Evolutionary conservation across 2,329 filamentous ascomycete genomes (phyloP), one percentile per base, ranked within the genome.

Genomic region (Talaromyces albobiverticillius): DNA sequence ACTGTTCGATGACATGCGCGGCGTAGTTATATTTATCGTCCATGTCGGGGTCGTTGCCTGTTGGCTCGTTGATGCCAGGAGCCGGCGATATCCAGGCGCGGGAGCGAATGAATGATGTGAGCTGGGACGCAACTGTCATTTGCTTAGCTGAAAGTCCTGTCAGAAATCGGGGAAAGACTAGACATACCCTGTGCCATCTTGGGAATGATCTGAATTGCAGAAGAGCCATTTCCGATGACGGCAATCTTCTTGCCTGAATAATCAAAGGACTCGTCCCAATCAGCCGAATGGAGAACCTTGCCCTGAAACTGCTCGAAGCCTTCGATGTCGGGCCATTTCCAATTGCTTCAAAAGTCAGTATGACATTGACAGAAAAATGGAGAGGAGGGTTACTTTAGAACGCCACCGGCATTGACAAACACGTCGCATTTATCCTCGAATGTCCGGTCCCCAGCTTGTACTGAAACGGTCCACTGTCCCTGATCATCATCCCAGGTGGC

Each of bases 111-210:
- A n/a, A n/a, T n/a, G n/a, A n/a, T n/a, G n/a, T n/a, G n/a, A n/a
- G n/a, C n/a, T n/a, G n/a, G n/a, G n/a, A n/a, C n/a, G n/a, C n/a
- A n/a, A n/a, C n/a, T n/a, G n/a, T n/a, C n/a, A n/a, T n/a, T n/a
- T n/a, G n/a, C n/a, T n/a, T n/a, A n/a, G n/a, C n/a, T n/a, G n/a
- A n/a, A n/a, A n/a, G n/a, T 31, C 56, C 54, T 5, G 58, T 57
- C 18, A 62, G 0, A 56, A 57, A 11, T 45, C 54, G 16, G 59
- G 52, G 22, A 56, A 46, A 22, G 20, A 48, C 1, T n/a, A n/a
- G n/a, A 23, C 20, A 10, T 32, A 34, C 4, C 34, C 26, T 22
- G 34, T 31, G n/a, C 36, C 46, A 48, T 48, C 22, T 13, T 23
- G n/a, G 46, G 46, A 8, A 48, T 10, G 14, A 48, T 36, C 36